These are phyloP conservation scores for Solanum phureja DNA, from an alignment of 257 asterid species.

Conservation along the genomic window DNA sequence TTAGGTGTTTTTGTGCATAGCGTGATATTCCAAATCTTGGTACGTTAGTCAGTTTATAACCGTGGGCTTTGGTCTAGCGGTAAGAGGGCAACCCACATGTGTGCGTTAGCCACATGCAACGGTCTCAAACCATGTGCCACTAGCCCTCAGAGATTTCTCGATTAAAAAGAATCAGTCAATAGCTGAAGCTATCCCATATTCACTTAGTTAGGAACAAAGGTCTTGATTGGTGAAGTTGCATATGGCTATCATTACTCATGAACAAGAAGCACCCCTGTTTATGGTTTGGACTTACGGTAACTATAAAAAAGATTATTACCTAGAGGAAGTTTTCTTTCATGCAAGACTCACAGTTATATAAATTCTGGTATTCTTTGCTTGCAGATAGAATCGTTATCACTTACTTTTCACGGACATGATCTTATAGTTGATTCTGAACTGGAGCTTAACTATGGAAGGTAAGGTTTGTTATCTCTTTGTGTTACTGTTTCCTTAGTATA, in stretches of 20 bases:
- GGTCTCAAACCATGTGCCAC: not conserved
- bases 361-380: not conserved
- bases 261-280: not conserved
- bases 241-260: not conserved
- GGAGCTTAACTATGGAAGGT: constrained; percentile 97
- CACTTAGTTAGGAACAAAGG: not conserved
- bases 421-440: constrained; percentile 90
- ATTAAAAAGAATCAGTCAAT: not conserved
- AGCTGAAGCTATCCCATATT: not conserved
- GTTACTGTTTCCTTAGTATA: not conserved
- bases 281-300: not conserved
- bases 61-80: not conserved
- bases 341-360: not conserved
- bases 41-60: not conserved
- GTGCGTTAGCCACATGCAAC: not conserved
- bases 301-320: not conserved
- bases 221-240: not conserved
- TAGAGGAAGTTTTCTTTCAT: not conserved
- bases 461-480: constrained; percentile 2
- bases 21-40: not conserved
- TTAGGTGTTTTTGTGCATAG: not conserved
- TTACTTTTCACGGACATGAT: constrained; percentile 96
- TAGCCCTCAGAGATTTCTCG: not conserved
- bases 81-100: not conserved
- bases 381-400: constrained; percentile 95